phyloP scores from a whole-genome alignment of 1,284 basidiomycete genomes.

The Inonotus obliquus region DNA sequence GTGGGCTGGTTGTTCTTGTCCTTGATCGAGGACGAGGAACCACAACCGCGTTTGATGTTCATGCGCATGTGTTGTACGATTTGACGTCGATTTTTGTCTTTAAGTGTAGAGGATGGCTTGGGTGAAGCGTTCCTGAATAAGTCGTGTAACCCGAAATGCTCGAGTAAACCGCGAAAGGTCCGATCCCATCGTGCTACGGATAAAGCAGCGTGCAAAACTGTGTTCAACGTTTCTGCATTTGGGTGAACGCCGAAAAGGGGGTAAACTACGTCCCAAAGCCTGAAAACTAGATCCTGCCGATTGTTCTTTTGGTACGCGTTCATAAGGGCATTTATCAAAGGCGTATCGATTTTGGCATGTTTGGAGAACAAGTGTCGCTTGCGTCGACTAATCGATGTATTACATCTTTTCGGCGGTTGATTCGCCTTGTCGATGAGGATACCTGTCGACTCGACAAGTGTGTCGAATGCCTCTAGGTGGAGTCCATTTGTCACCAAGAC shows the following conservation, averaged over 20 bases:
- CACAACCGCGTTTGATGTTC: background rate
- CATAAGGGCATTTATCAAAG: conserved; percentile 53
- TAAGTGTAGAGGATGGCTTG: background rate
- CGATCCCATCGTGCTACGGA: conserved; percentile 47
- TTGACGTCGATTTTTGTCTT: background rate
- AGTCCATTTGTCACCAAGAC: conserved; percentile 41
- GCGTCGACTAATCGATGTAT: background rate
- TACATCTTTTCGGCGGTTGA: background rate
- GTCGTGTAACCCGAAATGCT: conserved; percentile 24
- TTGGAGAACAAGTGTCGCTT: conserved; percentile 2
- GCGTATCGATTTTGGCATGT: conserved; percentile 22
- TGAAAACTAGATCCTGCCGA: conserved; percentile 56
- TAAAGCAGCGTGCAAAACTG: conserved; percentile 56
- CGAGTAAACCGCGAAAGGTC: conserved; percentile 40
- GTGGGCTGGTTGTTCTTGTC: background rate
- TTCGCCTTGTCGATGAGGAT: conserved; percentile 26
- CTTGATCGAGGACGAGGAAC: background rate
- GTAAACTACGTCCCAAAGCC: conserved; percentile 56
- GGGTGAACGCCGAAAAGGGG: conserved; percentile 50
- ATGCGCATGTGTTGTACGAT: background rate
- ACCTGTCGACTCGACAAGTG: conserved; percentile 36
- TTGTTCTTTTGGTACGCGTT: conserved; percentile 40
- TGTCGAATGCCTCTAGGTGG: conserved; percentile 42
- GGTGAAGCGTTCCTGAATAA: background rate
- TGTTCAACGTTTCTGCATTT: conserved; percentile 48